phyloP scores from a whole-genome alignment of 2,329 filamentous ascomycete species.

The Aquanectria penicillioides region DNA sequence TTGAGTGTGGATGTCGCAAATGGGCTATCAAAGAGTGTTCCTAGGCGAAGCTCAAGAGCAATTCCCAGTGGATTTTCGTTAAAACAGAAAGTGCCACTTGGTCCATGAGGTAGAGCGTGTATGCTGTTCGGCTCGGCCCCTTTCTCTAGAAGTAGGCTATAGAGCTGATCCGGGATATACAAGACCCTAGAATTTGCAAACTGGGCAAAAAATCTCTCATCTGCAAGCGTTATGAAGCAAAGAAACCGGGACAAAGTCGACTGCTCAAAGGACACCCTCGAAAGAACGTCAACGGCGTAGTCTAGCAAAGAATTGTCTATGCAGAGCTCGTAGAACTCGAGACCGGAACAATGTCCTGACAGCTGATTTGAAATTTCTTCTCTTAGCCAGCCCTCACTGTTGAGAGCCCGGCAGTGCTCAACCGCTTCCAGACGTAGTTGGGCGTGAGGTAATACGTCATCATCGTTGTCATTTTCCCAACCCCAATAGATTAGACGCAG shows the following conservation, averaged over 20 bases:
- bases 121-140: neutral
- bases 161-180: neutral
- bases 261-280: neutral
- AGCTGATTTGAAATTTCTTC: neutral
- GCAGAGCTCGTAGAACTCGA: neutral
- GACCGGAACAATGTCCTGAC: neutral
- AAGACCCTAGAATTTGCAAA: too few relatives aligned
- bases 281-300: neutral
- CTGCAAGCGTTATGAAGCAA: neutral
- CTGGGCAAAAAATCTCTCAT: accelerated
- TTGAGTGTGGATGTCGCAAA: neutral
- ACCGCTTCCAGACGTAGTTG: too few relatives aligned
- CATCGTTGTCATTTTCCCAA: too few relatives aligned
- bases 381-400: too few relatives aligned
- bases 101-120: neutral
- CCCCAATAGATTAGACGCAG: too few relatives aligned
- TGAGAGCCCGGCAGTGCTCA: too few relatives aligned
- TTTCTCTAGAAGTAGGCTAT: neutral
- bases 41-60: neutral
- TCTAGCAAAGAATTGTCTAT: neutral
- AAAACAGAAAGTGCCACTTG: neutral
- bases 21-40: neutral
- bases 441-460: too few relatives aligned
- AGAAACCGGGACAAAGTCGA: neutral
- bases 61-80: neutral